Evolutionary conservation across 2,329 filamentous ascomycete species (phyloP), one percentile per base, ranked within the genome.

Genomic region (Epichloe coenophiala): DNA sequence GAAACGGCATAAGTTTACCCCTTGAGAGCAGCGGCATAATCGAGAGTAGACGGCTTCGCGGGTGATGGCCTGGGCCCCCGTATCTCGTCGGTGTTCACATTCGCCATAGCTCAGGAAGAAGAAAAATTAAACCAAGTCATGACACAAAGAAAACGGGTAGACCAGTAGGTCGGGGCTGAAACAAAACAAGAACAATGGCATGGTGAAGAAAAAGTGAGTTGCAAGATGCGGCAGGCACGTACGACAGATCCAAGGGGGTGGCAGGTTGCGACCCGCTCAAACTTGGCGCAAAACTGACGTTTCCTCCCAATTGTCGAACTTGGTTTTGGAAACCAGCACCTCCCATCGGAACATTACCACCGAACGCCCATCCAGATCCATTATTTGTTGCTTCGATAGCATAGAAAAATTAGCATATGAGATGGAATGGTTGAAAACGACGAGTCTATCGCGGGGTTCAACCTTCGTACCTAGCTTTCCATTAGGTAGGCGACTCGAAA

Each of bases 261-360:
- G 76, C 70, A 58, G 77, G 74, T 65, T 82, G 79, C 52, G 80
- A 81, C 55, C 77, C 77, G 60, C 74, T 75, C 60, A 84, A 68
- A 61, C 78, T 83, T 63, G 84, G 80, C 46, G 80, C 80, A 66
- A 84, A 84, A 65, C 80, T 84, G 53, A 80, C 69, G 63, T 76
- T 80, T 58, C 78, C 71, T 55, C 74, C 72, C 60, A 79, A 66
- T 68, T 80, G 74, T 60, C 77, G 71, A 50, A 70, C 65, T 47
- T 72, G 69, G 56, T 72, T 78, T 60, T 73, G 76, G 51, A 80
- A 69, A 42, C 71, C 70, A 59, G 72, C 72, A 58, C 69, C 68
- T 52, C 77, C 74, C 75, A 84, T 81, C 27, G 80, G 78, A 59
- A 81, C 71, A 57, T 72, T 76, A 51, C 74, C 75, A 54, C 78